phyloP scores from a whole-genome alignment of 306 rosid genomes.

The Lupinus albus region DNA sequence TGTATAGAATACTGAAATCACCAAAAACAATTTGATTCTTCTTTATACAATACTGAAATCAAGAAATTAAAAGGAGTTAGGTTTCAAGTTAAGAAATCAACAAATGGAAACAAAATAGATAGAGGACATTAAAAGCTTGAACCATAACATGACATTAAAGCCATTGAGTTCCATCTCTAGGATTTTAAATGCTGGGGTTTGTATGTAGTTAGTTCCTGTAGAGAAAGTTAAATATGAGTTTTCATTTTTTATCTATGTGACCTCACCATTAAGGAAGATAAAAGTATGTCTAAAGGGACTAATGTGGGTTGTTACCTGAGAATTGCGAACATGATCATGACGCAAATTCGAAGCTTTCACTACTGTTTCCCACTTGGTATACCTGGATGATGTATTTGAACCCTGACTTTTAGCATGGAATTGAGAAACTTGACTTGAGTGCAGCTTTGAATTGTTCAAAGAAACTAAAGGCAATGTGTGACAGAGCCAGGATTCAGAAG shows the following conservation, averaged over 20 bases:
- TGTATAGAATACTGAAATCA: too few relatives aligned
- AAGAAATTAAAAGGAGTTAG: conserved; percentile 12
- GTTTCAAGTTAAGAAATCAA: conserved; percentile 16
- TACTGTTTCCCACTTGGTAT: conserved; percentile 91
- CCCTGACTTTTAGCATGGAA: conserved; percentile 47
- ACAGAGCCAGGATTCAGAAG: conserved; percentile 95
- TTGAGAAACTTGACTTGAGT: conserved; percentile 38
- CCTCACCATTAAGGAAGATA: not conserved
- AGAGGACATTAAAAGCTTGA: conserved; percentile 25
- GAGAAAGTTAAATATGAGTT: conserved; percentile 31
- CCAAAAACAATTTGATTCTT: conserved; percentile 16
- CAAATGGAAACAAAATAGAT: conserved; percentile 18
- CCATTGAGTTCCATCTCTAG: conserved; percentile 42
- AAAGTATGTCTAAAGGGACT: conserved; percentile 10
- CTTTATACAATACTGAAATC: conserved; percentile 23
- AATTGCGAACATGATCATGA: conserved; percentile 67
- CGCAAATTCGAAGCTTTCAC: conserved; percentile 71
- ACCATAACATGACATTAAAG: conserved; percentile 10
- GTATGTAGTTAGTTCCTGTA: conserved; percentile 73
- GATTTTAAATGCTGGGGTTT: conserved; percentile 62
- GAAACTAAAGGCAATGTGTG: conserved; percentile 72
- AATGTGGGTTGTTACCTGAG: conserved; percentile 61
- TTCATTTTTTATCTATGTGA: conserved; percentile 5
- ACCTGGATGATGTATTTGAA: conserved; percentile 50
- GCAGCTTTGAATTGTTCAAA: conserved; percentile 44